These are phyloP conservation scores for Pichia eremophila DNA, from an alignment of 805 yeast genomes.

Conservation along the genomic window DNA sequence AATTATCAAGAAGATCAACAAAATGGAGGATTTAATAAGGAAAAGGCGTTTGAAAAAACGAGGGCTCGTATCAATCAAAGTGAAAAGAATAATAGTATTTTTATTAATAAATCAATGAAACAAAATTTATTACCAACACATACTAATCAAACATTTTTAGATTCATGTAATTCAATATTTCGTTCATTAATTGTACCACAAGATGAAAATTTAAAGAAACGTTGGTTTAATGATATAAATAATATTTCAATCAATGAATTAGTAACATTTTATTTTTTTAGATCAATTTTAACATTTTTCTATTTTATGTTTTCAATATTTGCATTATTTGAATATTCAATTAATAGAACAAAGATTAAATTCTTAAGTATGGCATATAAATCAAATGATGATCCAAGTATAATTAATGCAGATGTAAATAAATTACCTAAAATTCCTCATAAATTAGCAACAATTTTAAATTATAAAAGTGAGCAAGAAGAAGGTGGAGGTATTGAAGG, in stretches of 20 bases:
- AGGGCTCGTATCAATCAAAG: constrained; percentile 3
- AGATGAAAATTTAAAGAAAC: constrained; percentile 6
- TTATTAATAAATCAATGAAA: background rate
- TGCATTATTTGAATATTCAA: constrained; percentile 42
- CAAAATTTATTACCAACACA: constrained; percentile 5
- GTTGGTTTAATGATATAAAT: constrained; percentile 5
- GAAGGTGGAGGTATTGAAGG: constrained; percentile 89
- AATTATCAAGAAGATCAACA: background rate
- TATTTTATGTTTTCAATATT: constrained; percentile 49
- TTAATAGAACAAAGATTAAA: constrained; percentile 45
- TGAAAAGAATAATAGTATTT: background rate
- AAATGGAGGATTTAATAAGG: background rate
- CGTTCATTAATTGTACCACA: constrained; percentile 14
- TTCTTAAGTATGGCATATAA: constrained; percentile 57
- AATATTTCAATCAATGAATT: constrained; percentile 3
- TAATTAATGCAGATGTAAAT: constrained; percentile 75
- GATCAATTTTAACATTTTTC: constrained; percentile 39
- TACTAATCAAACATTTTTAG: constrained; percentile 12
- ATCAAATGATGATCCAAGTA: constrained; percentile 68
- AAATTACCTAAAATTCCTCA: constrained; percentile 69
- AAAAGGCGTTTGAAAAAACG: constrained; percentile 8
- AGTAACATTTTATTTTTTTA: constrained; percentile 30
- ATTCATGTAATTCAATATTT: constrained; percentile 14
- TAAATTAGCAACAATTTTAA: constrained; percentile 66
- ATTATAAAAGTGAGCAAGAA: constrained; percentile 62